Base-by-base conservation (phyloP, 768 basidiomycete species). In the Dacryopinax spathularia region DNA sequence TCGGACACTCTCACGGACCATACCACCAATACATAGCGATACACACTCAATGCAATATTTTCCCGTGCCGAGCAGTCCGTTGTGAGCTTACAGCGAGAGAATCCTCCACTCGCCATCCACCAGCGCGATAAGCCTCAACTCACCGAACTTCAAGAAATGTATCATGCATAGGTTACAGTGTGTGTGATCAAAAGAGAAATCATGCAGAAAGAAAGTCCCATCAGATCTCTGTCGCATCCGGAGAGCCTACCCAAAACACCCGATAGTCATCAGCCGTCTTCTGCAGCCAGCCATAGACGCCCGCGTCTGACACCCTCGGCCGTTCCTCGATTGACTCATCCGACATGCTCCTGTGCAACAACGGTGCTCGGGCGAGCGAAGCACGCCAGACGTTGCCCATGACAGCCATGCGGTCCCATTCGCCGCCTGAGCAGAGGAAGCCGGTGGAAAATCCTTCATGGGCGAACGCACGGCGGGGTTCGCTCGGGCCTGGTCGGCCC, bases 281-380 rank as follows among this genome's bases (percentile, higher is more conserved):
- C 68, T 82, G 75, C 73, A 83, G 79, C 89, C 89, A 91, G 0
- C 82, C 89, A 71, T 91, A 92, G 4, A 87, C 73, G 5, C 89
- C 89, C 3, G 48, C 48, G 31, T 56, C 48, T 5, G 48, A 56
- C 20, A 56, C 48, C 15, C 25, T 22, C 10, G 48, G 31, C 6
- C 10, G 25, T 15, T 56, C 48, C 25, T 56, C 48, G 25, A 56
- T 13, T 9, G 48, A 56, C 9, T 64, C 27, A 15, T 41, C 7
- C 35, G 34, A 61, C 60, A 64, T 15, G 37, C 29, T 33, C 31
- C 60, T 2, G n/a, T 61, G 60, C 60, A 35, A 2, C 29, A 31
- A 1, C 34, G 60, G 60, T n/a, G 34, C 3, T 37, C 34, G 16
- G 18, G 64, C 22, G 31, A 34, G n/a, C 39, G 33, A 25, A 62